phyloP scores from a whole-genome alignment of 192 early-diverging fungal species.

The Backusella westeae region DNA sequence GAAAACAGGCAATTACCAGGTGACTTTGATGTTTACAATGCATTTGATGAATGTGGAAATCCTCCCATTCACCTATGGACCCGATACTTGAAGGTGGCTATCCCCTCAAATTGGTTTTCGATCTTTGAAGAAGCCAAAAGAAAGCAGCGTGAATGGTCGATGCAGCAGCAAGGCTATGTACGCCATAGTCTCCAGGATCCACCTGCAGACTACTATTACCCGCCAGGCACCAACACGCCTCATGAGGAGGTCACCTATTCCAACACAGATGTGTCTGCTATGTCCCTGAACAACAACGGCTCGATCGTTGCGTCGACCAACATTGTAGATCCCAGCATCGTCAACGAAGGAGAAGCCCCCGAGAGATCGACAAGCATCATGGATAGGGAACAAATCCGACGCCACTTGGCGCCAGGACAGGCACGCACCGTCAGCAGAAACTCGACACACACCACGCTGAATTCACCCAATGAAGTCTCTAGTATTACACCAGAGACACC shows the following conservation, averaged over 20 bases:
- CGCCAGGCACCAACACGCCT: neutral
- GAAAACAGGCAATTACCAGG: conserved; percentile 30
- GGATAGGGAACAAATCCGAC: conserved; percentile 12
- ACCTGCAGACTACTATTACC: neutral
- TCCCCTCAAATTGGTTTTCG: conserved; percentile 35
- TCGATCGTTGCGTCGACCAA: neutral
- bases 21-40: conserved; percentile 35
- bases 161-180: conserved; percentile 5
- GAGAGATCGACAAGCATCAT: conserved; percentile 7
- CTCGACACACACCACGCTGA: neutral
- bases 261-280: conserved; percentile 7
- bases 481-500: neutral
- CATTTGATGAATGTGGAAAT: conserved; percentile 37
- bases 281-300: neutral
- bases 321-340: neutral
- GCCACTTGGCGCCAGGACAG: conserved; percentile 11
- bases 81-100: conserved; percentile 20
- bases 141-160: conserved; percentile 27
- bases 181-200: neutral
- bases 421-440: neutral
- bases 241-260: neutral
- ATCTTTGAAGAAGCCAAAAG: conserved; percentile 39
- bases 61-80: conserved; percentile 39
- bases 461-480: neutral
- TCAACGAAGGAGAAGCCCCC: neutral